Base-by-base conservation (phyloP, 352 stramenopile species). In the Aphanomyces cochlioides region DNA sequence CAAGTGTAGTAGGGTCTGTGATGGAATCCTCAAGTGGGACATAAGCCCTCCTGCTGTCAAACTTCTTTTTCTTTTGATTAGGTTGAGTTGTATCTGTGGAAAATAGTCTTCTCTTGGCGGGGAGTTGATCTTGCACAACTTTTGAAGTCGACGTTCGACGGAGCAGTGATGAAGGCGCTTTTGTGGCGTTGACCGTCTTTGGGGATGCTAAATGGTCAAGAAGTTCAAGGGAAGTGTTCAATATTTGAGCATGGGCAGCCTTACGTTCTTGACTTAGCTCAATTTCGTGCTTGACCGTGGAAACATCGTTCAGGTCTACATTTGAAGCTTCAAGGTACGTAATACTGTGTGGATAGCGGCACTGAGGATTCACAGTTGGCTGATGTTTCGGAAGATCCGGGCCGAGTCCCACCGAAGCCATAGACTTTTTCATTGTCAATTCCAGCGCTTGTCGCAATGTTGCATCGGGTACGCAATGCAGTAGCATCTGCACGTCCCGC, bases 11-110 rank as follows among this genome's bases (percentile, higher is more conserved):
- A 0, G 10, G 17, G 21, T 70, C 64, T 37, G 10, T 21, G 38
- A 70, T 70, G n/a, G 39, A 19, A 4, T 47, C 21, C 40, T 70
- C 64, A 5, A 70, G 19, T 28, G 64, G 48, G 10, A 70, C 56
- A 12, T 56, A 37, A 7, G 2, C 59, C 28, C 19, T 56, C 34
- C 28, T 19, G 5, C 41, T 28, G 28, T 53, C 59, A 66, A 12
- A 10, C 15, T 47, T 47, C 38, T 53, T 54, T 2, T 47, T 66
- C 21, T 58, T 58, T 12, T 17, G 15, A 0, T 28, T 28, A 28
- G 28, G 28, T 28, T 28, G 28, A 28, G 28, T 28, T 28, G 28
- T 28, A 28, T 28, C 28, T 28, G 28, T 28, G 28, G 28, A 28
- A 28, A 28, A 28, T 28, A 28, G 28, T 28, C 28, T 28, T 28